phyloP scores from a whole-genome alignment of 306 rosid species.

The Astragalus glycyphyllos region DNA sequence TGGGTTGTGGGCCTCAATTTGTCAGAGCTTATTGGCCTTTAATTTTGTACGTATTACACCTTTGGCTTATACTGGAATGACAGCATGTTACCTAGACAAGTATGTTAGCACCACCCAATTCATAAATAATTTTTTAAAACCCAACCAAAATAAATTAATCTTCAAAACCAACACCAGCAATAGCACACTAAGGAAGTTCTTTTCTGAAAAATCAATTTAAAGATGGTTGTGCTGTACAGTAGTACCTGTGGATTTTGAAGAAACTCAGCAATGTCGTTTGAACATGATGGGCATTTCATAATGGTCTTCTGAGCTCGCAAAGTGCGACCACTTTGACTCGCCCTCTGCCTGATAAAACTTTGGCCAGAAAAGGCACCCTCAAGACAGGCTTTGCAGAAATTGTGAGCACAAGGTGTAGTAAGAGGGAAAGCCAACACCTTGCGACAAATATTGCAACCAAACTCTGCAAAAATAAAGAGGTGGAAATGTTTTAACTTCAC shows the following conservation, averaged over 20 bases:
- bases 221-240: not conserved
- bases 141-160: too few species aligned
- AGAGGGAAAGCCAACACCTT: slow-evolving; percentile 56
- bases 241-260: slow-evolving; percentile 75
- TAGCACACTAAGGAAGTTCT: too few species aligned
- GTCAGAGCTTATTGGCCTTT: not conserved
- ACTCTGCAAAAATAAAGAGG: slow-evolving; percentile 48
- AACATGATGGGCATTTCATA: slow-evolving; percentile 73
- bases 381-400: slow-evolving; percentile 70
- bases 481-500: not conserved
- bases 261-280: slow-evolving; percentile 67
- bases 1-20: not conserved
- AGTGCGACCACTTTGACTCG: slow-evolving; percentile 49
- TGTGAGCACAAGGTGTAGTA: slow-evolving; percentile 73
- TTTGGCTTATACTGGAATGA: too few species aligned
- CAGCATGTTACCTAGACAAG: too few species aligned
- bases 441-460: slow-evolving; percentile 60
- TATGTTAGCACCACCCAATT: too few species aligned
- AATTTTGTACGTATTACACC: too few species aligned
- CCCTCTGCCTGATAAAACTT: slow-evolving; percentile 58
- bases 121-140: too few species aligned
- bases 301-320: slow-evolving; percentile 66
- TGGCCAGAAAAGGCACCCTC: slow-evolving; percentile 59
- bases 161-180: too few species aligned
- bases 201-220: too few species aligned